Percentiles rank a stretch among this genome's conserved stretches.
Evolutionary conservation across 23 red algal genomes (phyloP).

Genomic region (Gracilariopsis chorda): DNA sequence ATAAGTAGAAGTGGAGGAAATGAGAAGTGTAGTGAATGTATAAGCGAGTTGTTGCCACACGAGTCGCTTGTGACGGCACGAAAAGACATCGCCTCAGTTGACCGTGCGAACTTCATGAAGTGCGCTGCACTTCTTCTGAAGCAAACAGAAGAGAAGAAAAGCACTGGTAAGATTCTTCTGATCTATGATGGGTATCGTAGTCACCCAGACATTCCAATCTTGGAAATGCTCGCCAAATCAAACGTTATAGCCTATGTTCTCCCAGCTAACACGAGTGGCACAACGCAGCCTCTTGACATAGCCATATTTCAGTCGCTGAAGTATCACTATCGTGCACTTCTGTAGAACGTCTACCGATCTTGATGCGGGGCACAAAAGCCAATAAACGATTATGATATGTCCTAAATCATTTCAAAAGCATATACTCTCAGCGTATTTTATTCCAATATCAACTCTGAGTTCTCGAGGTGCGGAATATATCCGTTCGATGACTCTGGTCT

Average conservation of each 20-base stretch:
- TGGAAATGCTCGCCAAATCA: neutral
- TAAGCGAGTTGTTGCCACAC: neutral
- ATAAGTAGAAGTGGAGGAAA: neutral
- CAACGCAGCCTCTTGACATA: slow-evolving; percentile 38
- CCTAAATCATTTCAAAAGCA: neutral
- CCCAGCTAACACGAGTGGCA: no score
- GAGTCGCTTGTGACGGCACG: neutral
- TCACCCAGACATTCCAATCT: neutral
- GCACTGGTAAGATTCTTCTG: neutral
- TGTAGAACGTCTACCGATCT: neutral
- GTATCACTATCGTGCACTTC: neutral
- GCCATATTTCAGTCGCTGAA: neutral
- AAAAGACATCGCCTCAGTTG: slow-evolving; percentile 5
- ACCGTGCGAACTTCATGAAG: neutral
- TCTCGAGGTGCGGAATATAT: neutral
- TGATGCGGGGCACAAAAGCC: neutral
- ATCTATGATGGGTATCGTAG: neutral
- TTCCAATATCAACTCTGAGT: neutral
- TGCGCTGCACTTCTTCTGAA: slow-evolving; percentile 1
- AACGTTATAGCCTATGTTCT: slow-evolving; percentile 38
- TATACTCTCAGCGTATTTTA: neutral
- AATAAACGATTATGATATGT: neutral
- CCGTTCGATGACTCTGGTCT: neutral
- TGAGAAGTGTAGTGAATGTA: neutral
- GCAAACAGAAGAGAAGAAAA: neutral